phyloP scores from a whole-genome alignment of 192 early-diverging fungal genomes.

The Piromyces finnis region DNA sequence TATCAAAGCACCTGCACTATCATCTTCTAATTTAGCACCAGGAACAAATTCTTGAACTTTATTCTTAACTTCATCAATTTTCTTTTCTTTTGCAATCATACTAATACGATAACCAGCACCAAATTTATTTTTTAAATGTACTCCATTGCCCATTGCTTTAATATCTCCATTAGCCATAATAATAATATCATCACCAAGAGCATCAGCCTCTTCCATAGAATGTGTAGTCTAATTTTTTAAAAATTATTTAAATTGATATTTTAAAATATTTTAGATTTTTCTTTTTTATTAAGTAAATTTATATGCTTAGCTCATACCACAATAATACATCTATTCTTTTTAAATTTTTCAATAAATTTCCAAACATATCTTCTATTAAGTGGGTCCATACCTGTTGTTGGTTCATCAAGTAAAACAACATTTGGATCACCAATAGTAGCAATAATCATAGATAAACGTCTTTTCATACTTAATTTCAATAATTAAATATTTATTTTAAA shows the following conservation, averaged over 20 bases:
- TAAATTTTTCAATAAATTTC: constrained; percentile 62
- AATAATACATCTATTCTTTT: constrained; percentile 43
- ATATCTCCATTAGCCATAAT: constrained; percentile 47
- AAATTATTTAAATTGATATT: neutral
- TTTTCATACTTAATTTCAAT: neutral
- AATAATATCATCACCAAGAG: constrained; percentile 37
- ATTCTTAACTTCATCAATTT: neutral
- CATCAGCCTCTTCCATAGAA: constrained; percentile 54
- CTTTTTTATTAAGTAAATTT: neutral
- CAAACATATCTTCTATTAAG: constrained; percentile 62
- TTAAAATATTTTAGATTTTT: neutral
- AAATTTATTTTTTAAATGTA: constrained; percentile 52
- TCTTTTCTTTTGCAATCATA: constrained; percentile 1
- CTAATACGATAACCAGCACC: constrained; percentile 49
- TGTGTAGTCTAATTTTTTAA: constrained; percentile 41
- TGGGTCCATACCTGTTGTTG: constrained; percentile 56
- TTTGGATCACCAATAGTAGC: constrained; percentile 17
- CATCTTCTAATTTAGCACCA: constrained; percentile 1
- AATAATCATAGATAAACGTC: neutral
- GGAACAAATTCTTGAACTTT: constrained; percentile 1
- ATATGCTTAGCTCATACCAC: neutral
- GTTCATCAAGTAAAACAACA: constrained; percentile 49
- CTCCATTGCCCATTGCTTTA: constrained; percentile 36
- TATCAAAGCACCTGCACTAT: constrained; percentile 3
- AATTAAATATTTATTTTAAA: no score